Conservation (phyloP, 129 eudicot species). For the carrot (Daucus carota) region DNA sequence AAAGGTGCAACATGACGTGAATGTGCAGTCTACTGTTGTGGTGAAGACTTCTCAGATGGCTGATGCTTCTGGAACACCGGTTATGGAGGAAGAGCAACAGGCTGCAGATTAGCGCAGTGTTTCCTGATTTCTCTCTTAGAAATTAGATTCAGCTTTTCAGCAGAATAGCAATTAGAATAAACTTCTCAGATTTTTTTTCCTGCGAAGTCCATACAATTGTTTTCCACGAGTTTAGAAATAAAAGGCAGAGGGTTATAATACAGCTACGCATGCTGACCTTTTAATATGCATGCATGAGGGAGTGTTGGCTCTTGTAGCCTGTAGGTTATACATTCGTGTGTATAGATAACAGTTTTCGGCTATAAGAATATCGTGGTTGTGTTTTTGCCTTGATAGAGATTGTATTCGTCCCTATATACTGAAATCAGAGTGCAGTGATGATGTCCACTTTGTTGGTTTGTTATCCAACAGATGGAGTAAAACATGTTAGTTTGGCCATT, state of each 20-base stretch:
- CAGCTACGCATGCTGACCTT: slow-evolving; percentile 22
- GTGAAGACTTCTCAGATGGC: neutral
- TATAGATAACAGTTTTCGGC: neutral
- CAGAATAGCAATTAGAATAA: slow-evolving; percentile 4
- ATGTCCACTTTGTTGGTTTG: no score
- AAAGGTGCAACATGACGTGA: slow-evolving; percentile 33
- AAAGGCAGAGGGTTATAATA: neutral
- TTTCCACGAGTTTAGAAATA: neutral
- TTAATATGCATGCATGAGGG: slow-evolving; percentile 25
- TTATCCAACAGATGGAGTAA: no score
- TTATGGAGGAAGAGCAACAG: slow-evolving; percentile 27
- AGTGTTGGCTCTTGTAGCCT: neutral
- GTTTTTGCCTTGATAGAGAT: neutral
- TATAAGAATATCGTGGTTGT: neutral
- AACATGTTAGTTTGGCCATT: no score
- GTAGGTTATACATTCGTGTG: slow-evolving; percentile 4
- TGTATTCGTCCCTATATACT: neutral
- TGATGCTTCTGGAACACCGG: slow-evolving; percentile 1
- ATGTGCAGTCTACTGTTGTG: slow-evolving; percentile 1
- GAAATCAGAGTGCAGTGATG: neutral
- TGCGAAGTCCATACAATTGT: neutral
- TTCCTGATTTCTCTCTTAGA: neutral
- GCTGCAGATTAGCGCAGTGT: slow-evolving; percentile 5
- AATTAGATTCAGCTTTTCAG: neutral
- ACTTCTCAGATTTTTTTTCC: neutral